These are phyloP conservation scores for Hypoxylon subgilvum DNA, from an alignment of 495 filamentous ascomycete genomes.

Conservation along the genomic window DNA sequence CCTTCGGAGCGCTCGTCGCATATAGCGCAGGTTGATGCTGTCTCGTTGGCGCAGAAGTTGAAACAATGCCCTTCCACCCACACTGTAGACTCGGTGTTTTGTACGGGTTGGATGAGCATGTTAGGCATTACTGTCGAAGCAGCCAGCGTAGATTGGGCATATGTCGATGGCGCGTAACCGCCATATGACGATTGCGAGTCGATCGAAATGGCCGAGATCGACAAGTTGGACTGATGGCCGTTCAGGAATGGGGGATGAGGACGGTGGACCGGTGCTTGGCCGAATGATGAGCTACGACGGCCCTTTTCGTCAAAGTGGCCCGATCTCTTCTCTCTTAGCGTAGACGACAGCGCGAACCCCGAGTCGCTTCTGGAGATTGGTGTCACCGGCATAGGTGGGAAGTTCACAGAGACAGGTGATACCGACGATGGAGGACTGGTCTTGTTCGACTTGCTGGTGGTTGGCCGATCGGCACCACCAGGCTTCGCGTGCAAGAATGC, in stretches of 20 bases:
- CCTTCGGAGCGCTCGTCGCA: constrained; percentile 87
- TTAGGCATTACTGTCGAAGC: constrained; percentile 98
- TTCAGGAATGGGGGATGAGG: constrained; percentile 86
- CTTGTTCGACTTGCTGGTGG: constrained; percentile 78
- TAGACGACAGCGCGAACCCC: constrained; percentile 82
- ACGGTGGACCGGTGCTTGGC: constrained; percentile 69
- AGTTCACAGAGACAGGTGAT: constrained; percentile 81
- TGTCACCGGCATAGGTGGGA: constrained; percentile 74
- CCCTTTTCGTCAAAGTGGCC: constrained; percentile 88
- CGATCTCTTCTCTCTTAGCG: constrained; percentile 89
- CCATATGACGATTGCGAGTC: constrained; percentile 76
- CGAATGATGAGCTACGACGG: constrained; percentile 89
- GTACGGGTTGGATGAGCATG: constrained; percentile 80
- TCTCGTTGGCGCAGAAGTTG: constrained; percentile 71
- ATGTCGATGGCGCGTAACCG: constrained; percentile 90
- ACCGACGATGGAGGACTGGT: constrained; percentile 82
- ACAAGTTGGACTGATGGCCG: constrained; percentile 76
- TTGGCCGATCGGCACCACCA: constrained; percentile 75
- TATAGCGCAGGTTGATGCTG: constrained; percentile 74
- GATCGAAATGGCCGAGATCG: constrained; percentile 80
- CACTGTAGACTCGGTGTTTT: constrained; percentile 81
- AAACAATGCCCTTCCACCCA: constrained; percentile 97
- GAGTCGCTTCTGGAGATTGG: constrained; percentile 88
- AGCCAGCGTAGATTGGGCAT: constrained; percentile 94
- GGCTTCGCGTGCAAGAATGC: constrained; percentile 81